These are phyloP conservation scores for Uromyces viciae-fabae DNA, from an alignment of 1,284 basidiomycete species.

Conservation along the genomic window DNA sequence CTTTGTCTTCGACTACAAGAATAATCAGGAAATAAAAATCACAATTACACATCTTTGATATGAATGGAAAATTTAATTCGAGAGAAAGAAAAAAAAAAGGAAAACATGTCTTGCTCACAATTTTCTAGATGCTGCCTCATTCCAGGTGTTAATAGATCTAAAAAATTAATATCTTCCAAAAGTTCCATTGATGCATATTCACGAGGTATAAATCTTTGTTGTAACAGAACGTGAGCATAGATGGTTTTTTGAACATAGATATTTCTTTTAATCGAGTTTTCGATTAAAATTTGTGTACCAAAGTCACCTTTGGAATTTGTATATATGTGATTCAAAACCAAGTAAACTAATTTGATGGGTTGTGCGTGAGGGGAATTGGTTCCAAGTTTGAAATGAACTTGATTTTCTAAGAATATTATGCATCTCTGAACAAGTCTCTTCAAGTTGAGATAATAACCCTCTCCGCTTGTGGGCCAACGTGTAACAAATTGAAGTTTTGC, in stretches of 20 bases:
- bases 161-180: constrained; percentile 18
- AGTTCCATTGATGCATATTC: constrained; percentile 6
- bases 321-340: constrained; percentile 23
- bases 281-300: constrained; percentile 3
- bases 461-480: neutral
- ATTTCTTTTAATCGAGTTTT: constrained; percentile 11
- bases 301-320: constrained; percentile 9
- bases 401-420: neutral
- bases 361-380: neutral
- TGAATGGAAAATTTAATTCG: neutral
- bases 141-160: constrained; percentile 13
- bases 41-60: neutral
- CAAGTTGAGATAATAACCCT: neutral
- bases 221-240: constrained; percentile 27
- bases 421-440: neutral
- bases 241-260: constrained; percentile 26
- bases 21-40: neutral
- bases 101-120: neutral
- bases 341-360: constrained; percentile 24
- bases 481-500: neutral
- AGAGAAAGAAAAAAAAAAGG: neutral
- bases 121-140: constrained; percentile 13
- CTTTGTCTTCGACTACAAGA: neutral
- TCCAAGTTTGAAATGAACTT: neutral
- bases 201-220: constrained; percentile 1